Percentiles rank a stretch among this genome's conserved stretches.
Evolutionary conservation across 306 rosid species (phyloP).

Genomic region (Cucurbita pepo): DNA sequence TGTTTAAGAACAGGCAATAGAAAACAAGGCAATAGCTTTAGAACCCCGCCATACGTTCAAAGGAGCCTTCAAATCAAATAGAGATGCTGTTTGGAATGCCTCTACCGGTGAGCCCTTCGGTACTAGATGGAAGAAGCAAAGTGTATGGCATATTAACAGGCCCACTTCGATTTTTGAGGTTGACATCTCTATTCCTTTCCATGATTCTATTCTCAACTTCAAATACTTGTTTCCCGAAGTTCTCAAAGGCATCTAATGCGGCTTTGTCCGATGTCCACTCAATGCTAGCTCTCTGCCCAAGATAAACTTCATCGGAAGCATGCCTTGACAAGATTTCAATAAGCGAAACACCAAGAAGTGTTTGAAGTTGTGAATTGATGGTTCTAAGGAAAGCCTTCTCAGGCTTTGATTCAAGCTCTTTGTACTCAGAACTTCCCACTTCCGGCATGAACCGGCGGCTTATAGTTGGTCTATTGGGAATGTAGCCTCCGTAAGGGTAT

Average conservation of each 20-base stretch:
- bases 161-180: constrained; percentile 33
- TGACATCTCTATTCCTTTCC: constrained; percentile 29
- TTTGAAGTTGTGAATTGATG: constrained; percentile 29
- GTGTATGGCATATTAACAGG: constrained; percentile 54
- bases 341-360: constrained; percentile 41
- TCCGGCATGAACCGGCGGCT: constrained; percentile 42
- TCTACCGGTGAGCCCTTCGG: constrained; percentile 42
- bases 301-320: constrained; percentile 63
- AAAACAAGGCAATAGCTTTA: too few species aligned
- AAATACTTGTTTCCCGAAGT: constrained; percentile 26
- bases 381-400: constrained; percentile 52
- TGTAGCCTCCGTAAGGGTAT: constrained; percentile 51
- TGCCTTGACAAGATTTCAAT: constrained; percentile 62
- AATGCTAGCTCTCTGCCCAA: constrained; percentile 42
- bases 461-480: constrained; percentile 40
- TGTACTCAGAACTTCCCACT: constrained; percentile 29
- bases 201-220: constrained; percentile 24
- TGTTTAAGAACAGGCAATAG: too few species aligned
- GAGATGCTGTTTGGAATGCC: constrained; percentile 70
- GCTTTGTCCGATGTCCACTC: constrained; percentile 51
- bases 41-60: too few species aligned
- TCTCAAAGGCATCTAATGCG: constrained; percentile 28
- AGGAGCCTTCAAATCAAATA: not conserved
- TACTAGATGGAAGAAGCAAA: constrained; percentile 35
- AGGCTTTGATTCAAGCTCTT: constrained; percentile 33